phyloP scores from a whole-genome alignment of 768 basidiomycete species.

The Collybia nuda region DNA sequence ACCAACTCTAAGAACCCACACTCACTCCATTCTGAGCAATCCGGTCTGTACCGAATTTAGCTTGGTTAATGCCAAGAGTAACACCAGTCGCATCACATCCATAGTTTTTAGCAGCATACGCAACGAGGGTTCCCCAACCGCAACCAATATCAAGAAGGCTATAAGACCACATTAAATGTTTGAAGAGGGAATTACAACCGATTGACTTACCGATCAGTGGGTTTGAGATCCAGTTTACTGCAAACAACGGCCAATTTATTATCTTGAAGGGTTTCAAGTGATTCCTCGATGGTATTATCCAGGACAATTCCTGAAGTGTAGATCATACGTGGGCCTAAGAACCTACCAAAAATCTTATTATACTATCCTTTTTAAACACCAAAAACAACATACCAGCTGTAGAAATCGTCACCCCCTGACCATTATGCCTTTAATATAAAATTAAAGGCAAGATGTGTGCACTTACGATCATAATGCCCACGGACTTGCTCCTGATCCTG shows the following conservation, averaged over 20 bases:
- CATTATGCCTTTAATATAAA: background rate
- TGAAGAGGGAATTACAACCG: background rate
- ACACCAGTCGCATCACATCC: constrained; percentile 96
- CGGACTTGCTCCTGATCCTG: constrained; percentile 97
- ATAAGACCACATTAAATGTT: constrained; percentile 4
- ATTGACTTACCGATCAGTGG: constrained; percentile 64
- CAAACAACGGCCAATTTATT: constrained; percentile 97
- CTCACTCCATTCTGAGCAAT: constrained; percentile 76
- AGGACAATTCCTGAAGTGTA: constrained; percentile 92
- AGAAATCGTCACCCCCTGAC: constrained; percentile 92
- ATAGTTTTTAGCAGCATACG: constrained; percentile 97
- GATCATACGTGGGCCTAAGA: constrained; percentile 94
- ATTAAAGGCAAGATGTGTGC: constrained; percentile 2
- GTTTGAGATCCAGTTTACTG: constrained; percentile 87
- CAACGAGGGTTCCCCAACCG: constrained; percentile 95
- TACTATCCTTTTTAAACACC: too few species aligned
- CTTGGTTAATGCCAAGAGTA: constrained; percentile 89
- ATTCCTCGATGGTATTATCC: constrained; percentile 69
- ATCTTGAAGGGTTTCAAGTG: constrained; percentile 94
- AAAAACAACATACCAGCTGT: constrained; percentile 64
- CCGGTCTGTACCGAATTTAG: constrained; percentile 88
- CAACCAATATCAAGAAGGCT: constrained; percentile 84
- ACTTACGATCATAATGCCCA: constrained; percentile 90
- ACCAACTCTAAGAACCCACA: background rate
- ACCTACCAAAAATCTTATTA: constrained; percentile 44